These are phyloP conservation scores for Pseudocercospora vitis DNA, from an alignment of 2,329 filamentous ascomycete genomes.

Conservation along the genomic window DNA sequence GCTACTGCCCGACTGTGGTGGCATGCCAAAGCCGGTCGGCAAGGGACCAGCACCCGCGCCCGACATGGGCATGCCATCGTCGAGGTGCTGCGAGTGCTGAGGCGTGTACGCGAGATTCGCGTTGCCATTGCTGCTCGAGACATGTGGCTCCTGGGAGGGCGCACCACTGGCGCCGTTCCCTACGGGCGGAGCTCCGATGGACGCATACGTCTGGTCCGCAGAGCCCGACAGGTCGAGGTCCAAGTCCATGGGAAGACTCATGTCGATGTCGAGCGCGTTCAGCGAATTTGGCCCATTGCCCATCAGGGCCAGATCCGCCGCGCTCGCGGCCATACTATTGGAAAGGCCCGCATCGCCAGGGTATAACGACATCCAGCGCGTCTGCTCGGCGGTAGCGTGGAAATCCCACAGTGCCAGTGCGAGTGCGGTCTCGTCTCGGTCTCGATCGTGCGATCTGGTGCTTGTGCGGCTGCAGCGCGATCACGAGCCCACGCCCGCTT, in stretches of 20 bases:
- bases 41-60: constrained; percentile 57
- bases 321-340: constrained; percentile 20
- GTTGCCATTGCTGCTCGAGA: constrained; percentile 27
- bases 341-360: constrained; percentile 20
- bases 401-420: too few species aligned
- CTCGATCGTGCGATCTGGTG: constrained; percentile 24
- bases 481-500: constrained; percentile 17
- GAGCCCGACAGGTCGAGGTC: constrained; percentile 36
- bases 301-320: constrained; percentile 25
- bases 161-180: constrained; percentile 28
- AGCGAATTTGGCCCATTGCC: constrained; percentile 37
- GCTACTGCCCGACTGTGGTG: constrained; percentile 49
- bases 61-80: constrained; percentile 33
- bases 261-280: constrained; percentile 47
- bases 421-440: constrained; percentile 20
- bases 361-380: constrained; percentile 26
- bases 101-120: constrained; percentile 26
- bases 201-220: constrained; percentile 29
- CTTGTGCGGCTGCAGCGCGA: constrained; percentile 21
- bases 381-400: constrained; percentile 18
- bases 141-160: constrained; percentile 21
- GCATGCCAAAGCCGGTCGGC: constrained; percentile 54
- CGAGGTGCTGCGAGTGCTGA: constrained; percentile 30
- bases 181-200: constrained; percentile 26
- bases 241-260: constrained; percentile 50